A percentile compares a stretch with the other conserved stretches of the same genome.
Conservation (phyloP, 495 filamentous ascomycete species). For the Daldinia decipiens region DNA sequence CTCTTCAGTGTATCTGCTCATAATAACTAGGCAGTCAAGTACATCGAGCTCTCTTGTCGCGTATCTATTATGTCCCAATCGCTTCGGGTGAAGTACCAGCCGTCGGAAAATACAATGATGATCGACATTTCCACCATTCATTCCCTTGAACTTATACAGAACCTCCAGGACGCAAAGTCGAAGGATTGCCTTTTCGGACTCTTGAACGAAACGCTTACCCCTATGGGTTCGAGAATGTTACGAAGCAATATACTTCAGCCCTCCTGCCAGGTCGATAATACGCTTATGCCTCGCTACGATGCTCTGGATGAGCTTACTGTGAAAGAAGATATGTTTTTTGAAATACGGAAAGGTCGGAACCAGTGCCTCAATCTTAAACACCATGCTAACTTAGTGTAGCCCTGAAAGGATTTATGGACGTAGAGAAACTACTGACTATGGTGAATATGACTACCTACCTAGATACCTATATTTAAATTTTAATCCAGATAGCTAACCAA, state of each 20-base stretch:
- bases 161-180: conserved; percentile 77
- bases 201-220: conserved; percentile 84
- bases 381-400: conserved; percentile 54
- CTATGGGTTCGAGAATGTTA: conserved; percentile 85
- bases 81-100: conserved; percentile 84
- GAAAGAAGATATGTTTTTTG: conserved; percentile 88
- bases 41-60: conserved; percentile 72
- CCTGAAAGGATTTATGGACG: conserved; percentile 77
- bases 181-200: conserved; percentile 84
- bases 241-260: conserved; percentile 88
- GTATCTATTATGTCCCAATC: conserved; percentile 78
- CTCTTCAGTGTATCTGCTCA: conserved; percentile 8
- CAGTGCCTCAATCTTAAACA: background rate
- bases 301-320: conserved; percentile 84
- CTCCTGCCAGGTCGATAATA: conserved; percentile 72
- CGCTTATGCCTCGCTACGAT: conserved; percentile 74
- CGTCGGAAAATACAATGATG: conserved; percentile 94
- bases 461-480: background rate
- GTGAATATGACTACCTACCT: conserved; percentile 48
- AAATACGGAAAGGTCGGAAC: conserved; percentile 69
- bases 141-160: conserved; percentile 90
- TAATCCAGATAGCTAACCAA: conserved; percentile 25
- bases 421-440: conserved; percentile 71
- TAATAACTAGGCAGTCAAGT: conserved; percentile 74
- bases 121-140: conserved; percentile 88